Base-by-base conservation (phyloP, 2,329 filamentous ascomycete species). In the Nigrospora sphaerica region DNA sequence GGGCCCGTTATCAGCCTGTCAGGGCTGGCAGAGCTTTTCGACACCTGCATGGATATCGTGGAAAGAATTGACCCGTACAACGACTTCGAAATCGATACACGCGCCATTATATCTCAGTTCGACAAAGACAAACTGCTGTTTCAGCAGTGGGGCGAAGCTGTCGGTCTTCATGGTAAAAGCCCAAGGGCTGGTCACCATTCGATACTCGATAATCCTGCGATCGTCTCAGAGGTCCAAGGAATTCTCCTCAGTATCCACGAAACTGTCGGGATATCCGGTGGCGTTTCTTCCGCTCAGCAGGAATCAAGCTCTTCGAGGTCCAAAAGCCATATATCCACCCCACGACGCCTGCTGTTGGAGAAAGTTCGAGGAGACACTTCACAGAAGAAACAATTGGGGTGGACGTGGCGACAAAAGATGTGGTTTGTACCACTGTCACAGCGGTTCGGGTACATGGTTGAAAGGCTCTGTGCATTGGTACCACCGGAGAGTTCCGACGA, bases 41-140 rank as follows among this genome's bases (percentile, higher is more conserved):
- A 11, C 31, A 28, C 28, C 19, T 46, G 44, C 37, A 18, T 46
- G 13, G 44, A 46, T 46, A 18, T 46, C 5, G 12, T 46, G 17
- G 44, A 46, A 28, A 36, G 44, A 35, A 34, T 46, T 12, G 44
- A 46, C 17, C 23, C 44, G n/a, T 46, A 46, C 38, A 41, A 18
- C 10, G 44, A 46, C 31, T 46, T 39, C 19, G 19, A 16, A 18
- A 12, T 39, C 6, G 38, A 39, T 12, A 41, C 44, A 9, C 44
- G 37, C 31, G 44, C 44, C 12, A 41, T 46, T 19, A 41, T 41
- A 4, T 46, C 44, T n/a, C 44, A 46, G 19, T 35, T 41, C 19
- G 44, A 46, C 19, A 37, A 23, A 12, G 35, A 46, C 7, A 41
- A 23, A 17, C 38, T 46, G 1, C 18, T 46, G 13, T 46, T 46